These are phyloP conservation scores for Alternaria viburni DNA, from an alignment of 2,329 filamentous ascomycete genomes.

Conservation along the genomic window DNA sequence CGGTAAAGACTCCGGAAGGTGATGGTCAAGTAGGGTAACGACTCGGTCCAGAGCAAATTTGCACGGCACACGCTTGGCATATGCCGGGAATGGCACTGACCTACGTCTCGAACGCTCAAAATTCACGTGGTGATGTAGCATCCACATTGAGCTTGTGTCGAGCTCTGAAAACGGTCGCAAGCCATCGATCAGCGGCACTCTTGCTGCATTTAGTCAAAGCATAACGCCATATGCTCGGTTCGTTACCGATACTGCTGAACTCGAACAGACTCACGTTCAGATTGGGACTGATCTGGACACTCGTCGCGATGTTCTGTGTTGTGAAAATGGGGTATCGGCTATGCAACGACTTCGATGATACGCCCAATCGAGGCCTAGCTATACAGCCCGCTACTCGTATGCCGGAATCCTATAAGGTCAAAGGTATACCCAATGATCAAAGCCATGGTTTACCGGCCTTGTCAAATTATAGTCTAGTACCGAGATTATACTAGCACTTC, in stretches of 20 bases:
- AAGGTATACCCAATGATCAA: not conserved
- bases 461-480: not conserved
- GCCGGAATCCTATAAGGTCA: not conserved
- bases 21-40: not conserved
- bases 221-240: not conserved
- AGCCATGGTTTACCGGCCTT: accelerated
- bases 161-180: not conserved
- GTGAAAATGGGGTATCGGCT: not conserved
- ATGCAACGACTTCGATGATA: not conserved
- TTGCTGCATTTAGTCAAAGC: not conserved
- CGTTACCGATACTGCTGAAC: not conserved
- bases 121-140: not conserved
- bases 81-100: not conserved
- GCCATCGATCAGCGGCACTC: not conserved
- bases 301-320: not conserved
- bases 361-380: not conserved
- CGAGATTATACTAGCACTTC: not conserved
- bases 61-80: not conserved
- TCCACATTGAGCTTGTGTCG: not conserved
- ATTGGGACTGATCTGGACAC: not conserved
- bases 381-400: too few species aligned
- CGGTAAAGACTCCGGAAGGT: not conserved
- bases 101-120: not conserved
- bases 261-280: not conserved
- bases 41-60: not conserved